Percentiles rank a stretch among this genome's conserved stretches.
phyloP scores from a whole-genome alignment of 176 grass and related monocot genomes.

The Alopecurus myosuroides region DNA sequence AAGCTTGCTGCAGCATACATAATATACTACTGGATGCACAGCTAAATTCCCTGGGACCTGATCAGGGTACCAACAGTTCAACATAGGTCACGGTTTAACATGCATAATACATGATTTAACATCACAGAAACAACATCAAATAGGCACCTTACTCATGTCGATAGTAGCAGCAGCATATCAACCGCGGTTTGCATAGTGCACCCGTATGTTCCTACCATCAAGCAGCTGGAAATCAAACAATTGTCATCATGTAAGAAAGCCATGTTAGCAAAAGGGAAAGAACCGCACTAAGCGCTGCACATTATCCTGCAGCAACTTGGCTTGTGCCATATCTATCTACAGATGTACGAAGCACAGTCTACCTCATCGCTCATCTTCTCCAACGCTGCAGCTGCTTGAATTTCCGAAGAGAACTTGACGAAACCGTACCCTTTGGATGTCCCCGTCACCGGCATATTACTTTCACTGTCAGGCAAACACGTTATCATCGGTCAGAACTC shows the following conservation, averaged over 20 bases:
- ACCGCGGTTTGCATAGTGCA: slow-evolving; percentile 26
- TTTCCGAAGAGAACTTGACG: slow-evolving; percentile 37
- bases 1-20: not conserved
- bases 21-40: not conserved
- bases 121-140: not conserved
- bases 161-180: slow-evolving; percentile 17
- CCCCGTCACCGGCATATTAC: slow-evolving; percentile 46
- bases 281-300: not conserved
- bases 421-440: slow-evolving; percentile 53
- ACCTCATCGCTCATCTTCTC: slow-evolving; percentile 44
- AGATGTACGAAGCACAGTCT: not conserved
- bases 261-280: not conserved
- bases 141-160: not conserved
- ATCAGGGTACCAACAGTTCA: not conserved
- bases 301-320: not conserved
- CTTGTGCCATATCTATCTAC: not conserved
- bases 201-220: slow-evolving; percentile 52
- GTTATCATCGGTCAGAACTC: not conserved
- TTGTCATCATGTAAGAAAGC: too few relatives aligned
- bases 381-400: slow-evolving; percentile 27
- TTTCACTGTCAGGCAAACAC: slow-evolving; percentile 23
- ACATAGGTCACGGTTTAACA: not conserved
- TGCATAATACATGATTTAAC: not conserved
- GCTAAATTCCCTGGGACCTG: not conserved
- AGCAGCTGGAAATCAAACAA: slow-evolving; percentile 29